These are phyloP conservation scores for Pleurostoma richardsiae DNA, from an alignment of 2,329 filamentous ascomycete genomes.

Conservation along the genomic window DNA sequence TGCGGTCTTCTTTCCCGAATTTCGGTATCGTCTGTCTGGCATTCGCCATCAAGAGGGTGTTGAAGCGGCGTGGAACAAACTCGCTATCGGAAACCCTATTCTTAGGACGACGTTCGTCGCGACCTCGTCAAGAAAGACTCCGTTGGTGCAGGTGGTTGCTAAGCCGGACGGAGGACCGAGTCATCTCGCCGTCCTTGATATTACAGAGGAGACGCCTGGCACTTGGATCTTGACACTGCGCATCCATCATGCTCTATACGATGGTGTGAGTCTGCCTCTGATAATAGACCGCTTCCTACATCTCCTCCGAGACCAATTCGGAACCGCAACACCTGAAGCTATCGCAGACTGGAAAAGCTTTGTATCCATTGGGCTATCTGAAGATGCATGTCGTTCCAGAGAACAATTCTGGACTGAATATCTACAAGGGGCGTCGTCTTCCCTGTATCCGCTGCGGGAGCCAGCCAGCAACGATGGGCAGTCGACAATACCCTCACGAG, in stretches of 20 bases:
- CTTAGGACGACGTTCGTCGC: constrained; percentile 64
- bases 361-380: constrained; percentile 6
- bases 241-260: constrained; percentile 86
- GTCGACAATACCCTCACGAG: background rate
- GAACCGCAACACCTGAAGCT: constrained; percentile 1
- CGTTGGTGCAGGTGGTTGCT: constrained; percentile 61
- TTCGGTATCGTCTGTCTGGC: constrained; percentile 52
- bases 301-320: constrained; percentile 11
- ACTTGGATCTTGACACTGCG: constrained; percentile 40
- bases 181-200: constrained; percentile 15
- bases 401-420: constrained; percentile 37
- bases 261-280: constrained; percentile 70
- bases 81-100: constrained; percentile 54
- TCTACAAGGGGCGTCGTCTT: constrained; percentile 18
- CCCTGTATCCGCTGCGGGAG: constrained; percentile 11
- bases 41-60: constrained; percentile 34
- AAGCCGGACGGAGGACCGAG: background rate
- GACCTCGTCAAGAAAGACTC: constrained; percentile 41
- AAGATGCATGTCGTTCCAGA: constrained; percentile 10
- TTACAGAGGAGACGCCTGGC: constrained; percentile 8
- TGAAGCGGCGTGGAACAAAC: constrained; percentile 52
- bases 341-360: constrained; percentile 19
- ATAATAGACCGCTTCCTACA: constrained; percentile 43
- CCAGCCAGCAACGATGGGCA: background rate
- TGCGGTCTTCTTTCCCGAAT: constrained; percentile 67